Percentiles rank a stretch among this genome's conserved stretches.
Evolutionary conservation across 306 rosid species (phyloP).

Genomic region (Vigna nakashimae): DNA sequence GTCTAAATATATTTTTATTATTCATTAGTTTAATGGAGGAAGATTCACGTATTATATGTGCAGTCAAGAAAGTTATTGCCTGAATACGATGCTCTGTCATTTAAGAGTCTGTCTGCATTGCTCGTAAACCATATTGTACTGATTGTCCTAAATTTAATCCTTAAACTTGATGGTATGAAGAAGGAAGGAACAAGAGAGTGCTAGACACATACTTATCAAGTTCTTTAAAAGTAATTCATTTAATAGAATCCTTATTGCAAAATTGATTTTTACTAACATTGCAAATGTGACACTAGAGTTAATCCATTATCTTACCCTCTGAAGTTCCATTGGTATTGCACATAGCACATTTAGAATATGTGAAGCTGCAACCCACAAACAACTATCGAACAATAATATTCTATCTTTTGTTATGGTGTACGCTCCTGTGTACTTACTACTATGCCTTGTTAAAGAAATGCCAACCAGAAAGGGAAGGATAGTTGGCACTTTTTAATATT

Average conservation of each 20-base stretch:
- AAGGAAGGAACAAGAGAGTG: constrained; percentile 8
- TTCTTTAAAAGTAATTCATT: constrained; percentile 21
- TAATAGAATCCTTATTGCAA: neutral
- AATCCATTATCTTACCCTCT: neutral
- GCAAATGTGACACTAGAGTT: neutral
- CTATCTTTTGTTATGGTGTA: neutral
- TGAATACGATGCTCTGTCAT: constrained; percentile 21
- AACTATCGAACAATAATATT: neutral
- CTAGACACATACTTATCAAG: constrained; percentile 9
- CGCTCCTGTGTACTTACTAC: constrained; percentile 5
- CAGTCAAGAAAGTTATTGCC: constrained; percentile 14
- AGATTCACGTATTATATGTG: neutral
- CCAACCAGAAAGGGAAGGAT: neutral
- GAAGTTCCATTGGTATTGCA: constrained; percentile 19
- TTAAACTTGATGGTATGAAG: constrained; percentile 16
- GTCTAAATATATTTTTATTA: constrained; percentile 12
- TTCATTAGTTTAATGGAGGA: constrained; percentile 4
- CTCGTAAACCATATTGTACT: constrained; percentile 8
- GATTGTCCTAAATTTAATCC: constrained; percentile 19
- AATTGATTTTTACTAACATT: neutral
- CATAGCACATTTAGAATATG: constrained; percentile 32
- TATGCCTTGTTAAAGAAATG: constrained; percentile 1
- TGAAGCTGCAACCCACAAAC: constrained; percentile 24
- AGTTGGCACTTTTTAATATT: constrained; percentile 9
- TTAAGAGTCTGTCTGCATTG: constrained; percentile 28